These are phyloP conservation scores for Diplogelasinospora grovesii DNA, from an alignment of 495 filamentous ascomycete species.

Conservation along the genomic window DNA sequence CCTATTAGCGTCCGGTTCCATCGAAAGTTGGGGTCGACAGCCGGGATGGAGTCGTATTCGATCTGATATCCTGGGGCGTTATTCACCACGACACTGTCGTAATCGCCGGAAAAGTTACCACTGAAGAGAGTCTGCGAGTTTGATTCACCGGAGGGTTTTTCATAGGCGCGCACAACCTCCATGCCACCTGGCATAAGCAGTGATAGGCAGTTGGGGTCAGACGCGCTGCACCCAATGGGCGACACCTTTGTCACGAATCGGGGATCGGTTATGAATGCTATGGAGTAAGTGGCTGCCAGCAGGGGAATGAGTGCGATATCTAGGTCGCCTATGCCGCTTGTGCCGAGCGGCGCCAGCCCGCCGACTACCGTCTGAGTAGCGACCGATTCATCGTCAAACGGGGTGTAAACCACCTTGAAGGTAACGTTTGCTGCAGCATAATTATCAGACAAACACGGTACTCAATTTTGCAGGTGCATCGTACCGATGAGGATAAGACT, in stretches of 20 bases:
- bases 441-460: too few relatives aligned
- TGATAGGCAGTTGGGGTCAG: slow-evolving; percentile 4
- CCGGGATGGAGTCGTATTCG: slow-evolving; percentile 4
- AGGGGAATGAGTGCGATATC: slow-evolving; percentile 2
- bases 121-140: slow-evolving; percentile 5
- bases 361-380: slow-evolving; percentile 2
- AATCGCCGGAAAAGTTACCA: slow-evolving; percentile 7
- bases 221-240: slow-evolving; percentile 3
- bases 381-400: background rate
- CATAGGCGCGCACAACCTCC: slow-evolving; percentile 6
- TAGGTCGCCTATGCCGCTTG: slow-evolving; percentile 1
- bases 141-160: background rate
- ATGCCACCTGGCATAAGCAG: slow-evolving; percentile 8
- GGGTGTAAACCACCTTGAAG: slow-evolving; percentile 11
- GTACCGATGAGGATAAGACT: slow-evolving; percentile 5
- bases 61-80: slow-evolving; percentile 7
- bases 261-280: slow-evolving; percentile 8
- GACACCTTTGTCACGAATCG: slow-evolving; percentile 7
- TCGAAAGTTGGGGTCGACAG: slow-evolving; percentile 1
- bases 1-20: background rate
- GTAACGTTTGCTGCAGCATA: slow-evolving; percentile 4
- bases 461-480: background rate
- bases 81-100: slow-evolving; percentile 7
- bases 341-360: slow-evolving; percentile 4
- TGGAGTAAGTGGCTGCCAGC: slow-evolving; percentile 2